phyloP scores from a whole-genome alignment of 2,329 filamentous ascomycete species.

The Orbilia quercus region DNA sequence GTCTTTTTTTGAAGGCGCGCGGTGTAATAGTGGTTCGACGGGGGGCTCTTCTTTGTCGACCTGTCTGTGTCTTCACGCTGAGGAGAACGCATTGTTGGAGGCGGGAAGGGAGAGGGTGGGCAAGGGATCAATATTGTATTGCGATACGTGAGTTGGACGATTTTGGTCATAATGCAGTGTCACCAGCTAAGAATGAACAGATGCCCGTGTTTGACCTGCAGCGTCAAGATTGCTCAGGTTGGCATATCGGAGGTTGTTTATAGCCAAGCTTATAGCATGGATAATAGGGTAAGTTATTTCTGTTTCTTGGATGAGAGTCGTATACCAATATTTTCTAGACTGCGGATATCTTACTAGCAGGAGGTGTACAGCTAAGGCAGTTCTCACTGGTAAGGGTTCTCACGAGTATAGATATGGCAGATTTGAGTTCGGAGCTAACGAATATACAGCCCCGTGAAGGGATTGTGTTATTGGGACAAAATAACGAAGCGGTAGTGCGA shows the following conservation, averaged over 20 bases:
- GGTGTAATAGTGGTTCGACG: slow-evolving; percentile 81
- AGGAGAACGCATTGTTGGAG: slow-evolving; percentile 96
- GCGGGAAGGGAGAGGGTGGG: slow-evolving; percentile 90
- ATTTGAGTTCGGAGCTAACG: background rate
- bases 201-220: slow-evolving; percentile 96
- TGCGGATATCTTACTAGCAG: slow-evolving; percentile 82
- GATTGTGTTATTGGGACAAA: slow-evolving; percentile 34
- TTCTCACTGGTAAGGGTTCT: slow-evolving; percentile 78
- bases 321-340: slow-evolving; percentile 65
- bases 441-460: slow-evolving; percentile 39
- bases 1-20: slow-evolving; percentile 64
- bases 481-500: slow-evolving; percentile 10
- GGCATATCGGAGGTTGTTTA: slow-evolving; percentile 97
- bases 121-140: slow-evolving; percentile 85
- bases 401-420: background rate
- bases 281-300: slow-evolving; percentile 70
- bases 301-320: background rate
- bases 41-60: slow-evolving; percentile 81
- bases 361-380: slow-evolving; percentile 85
- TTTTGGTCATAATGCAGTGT: background rate
- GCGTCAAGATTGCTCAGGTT: slow-evolving; percentile 97
- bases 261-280: slow-evolving; percentile 93
- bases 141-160: slow-evolving; percentile 73
- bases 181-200: slow-evolving; percentile 61
- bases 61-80: slow-evolving; percentile 95